Evolutionary conservation across 2,329 filamentous ascomycete genomes (phyloP).

Genomic region (Dissoconium aciculare): DNA sequence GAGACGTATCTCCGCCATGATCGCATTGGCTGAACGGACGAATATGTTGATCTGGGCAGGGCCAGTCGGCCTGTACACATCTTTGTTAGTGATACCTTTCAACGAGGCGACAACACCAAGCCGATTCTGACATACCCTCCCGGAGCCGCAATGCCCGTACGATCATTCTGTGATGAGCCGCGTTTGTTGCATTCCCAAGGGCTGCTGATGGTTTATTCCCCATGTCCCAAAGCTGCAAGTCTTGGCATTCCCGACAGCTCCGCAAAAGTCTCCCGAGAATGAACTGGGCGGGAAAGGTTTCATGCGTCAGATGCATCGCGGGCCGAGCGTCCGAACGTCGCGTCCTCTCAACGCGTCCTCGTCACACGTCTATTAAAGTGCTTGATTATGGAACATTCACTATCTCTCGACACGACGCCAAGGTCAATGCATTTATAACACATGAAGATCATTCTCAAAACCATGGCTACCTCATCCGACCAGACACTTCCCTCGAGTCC

Average conservation of each 20-base stretch:
- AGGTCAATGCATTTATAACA: too few relatives aligned
- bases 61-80: conserved; percentile 24
- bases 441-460: too few relatives aligned
- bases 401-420: too few relatives aligned
- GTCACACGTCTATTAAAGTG: too few relatives aligned
- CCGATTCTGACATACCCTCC: conserved; percentile 20
- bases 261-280: too few relatives aligned
- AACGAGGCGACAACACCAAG: not conserved
- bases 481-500: too few relatives aligned
- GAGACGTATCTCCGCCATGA: conserved; percentile 24
- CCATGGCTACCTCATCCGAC: too few relatives aligned
- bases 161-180: conserved; percentile 33
- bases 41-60: conserved; percentile 21
- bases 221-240: conserved; percentile 3
- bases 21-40: conserved; percentile 20
- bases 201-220: conserved; percentile 3
- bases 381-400: too few relatives aligned
- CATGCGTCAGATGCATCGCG: too few relatives aligned
- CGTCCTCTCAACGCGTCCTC: too few relatives aligned
- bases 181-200: conserved; percentile 1
- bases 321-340: too few relatives aligned
- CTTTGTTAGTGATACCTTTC: conserved; percentile 2
- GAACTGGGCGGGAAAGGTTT: too few relatives aligned
- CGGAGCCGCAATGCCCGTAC: conserved; percentile 28
- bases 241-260: conserved; percentile 11